Evolutionary conservation across 345 rosid genomes (phyloP), one percentile per base, ranked within the genome.

Genomic region (Atalantia buxifolia): DNA sequence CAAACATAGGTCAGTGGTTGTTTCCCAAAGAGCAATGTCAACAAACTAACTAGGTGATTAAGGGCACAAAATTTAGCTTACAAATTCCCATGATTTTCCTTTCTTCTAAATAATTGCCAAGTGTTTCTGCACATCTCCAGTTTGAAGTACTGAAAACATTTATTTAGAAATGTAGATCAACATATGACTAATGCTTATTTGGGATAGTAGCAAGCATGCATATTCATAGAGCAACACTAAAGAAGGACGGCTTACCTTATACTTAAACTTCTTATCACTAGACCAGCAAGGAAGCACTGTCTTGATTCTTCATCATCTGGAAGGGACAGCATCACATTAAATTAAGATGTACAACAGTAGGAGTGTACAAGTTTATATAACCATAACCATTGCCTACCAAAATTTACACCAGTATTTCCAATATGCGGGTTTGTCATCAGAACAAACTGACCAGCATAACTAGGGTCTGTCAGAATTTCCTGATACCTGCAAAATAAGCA

Each of bases 381-480:
- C 27, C 30, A 71, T 45, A 7, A 74, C 12, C 16, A 65, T 56
- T 48, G 84, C 92, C 73, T 67, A 93, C 98, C 98, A 50, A 86
- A 88, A 87, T 97, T 97, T 59, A 97, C 92, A 72, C 98, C 98
- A 22, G 99, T 97, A 83, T 97, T 94, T 83, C 99, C 98, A 77
- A 93, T 97, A 79, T 93, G 98, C 5, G 98, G 99, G 85, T 92
- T 93, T 48, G 99, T 97, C 99, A 93, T 97, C 78, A 97, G 76
- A 78, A 94, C 99, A 90, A 94, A 97, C 84, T 97, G 98, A 4
- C 98, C 98, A 1, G 97, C 97, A 75, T 94, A 94, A 84, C 99
- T 97, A 53, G 98, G 99, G 80, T 94, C 99, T 16, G 98, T 94
- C 1, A 97, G 91, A 83, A 97, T 97, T 84, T 97, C 99, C 85